A percentile compares a stretch with the other conserved stretches of the same genome.
phyloP scores from a whole-genome alignment of 1,139 yeast genomes.

The Blastobotrys proliferans region DNA sequence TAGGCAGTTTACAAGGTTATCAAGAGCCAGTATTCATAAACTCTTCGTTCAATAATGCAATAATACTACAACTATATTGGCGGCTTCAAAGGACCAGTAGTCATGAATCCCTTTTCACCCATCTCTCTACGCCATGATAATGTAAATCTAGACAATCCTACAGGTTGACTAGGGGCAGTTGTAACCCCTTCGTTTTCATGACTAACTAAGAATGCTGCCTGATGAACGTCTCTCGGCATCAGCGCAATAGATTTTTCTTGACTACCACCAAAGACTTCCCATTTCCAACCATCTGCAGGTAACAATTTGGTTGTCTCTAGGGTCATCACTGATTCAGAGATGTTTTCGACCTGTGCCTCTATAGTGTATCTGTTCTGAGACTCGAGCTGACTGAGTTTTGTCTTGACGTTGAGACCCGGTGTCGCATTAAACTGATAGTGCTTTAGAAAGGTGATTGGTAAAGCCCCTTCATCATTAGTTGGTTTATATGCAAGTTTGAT shows the following conservation, averaged over 20 bases:
- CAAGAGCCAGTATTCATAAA: too few relatives aligned
- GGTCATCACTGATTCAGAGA: conserved; percentile 29
- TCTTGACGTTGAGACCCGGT: conserved; percentile 32
- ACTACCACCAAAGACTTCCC: conserved; percentile 18
- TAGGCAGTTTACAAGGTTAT: too few relatives aligned
- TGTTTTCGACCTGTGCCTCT: conserved; percentile 37
- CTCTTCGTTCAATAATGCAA: too few relatives aligned
- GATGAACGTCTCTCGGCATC: conserved; percentile 21
- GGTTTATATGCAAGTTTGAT: conserved; percentile 25
- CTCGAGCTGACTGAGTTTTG: conserved; percentile 21
- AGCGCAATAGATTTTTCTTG: conserved; percentile 14
- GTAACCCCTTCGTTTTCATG: conserved; percentile 15
- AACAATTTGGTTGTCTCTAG: conserved; percentile 32
- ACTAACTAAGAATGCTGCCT: conserved; percentile 19
- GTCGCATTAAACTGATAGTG: conserved; percentile 31
- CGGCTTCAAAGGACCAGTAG: conserved; percentile 25
- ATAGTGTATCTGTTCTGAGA: conserved; percentile 20
- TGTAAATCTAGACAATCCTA: conserved; percentile 25
- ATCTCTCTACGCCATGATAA: conserved; percentile 37
- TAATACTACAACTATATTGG: too few relatives aligned
- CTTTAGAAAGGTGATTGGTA: conserved; percentile 23
- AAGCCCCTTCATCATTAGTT: conserved; percentile 12
- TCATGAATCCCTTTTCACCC: conserved; percentile 37
- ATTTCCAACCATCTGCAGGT: conserved; percentile 29
- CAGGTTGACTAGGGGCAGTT: conserved; percentile 10